Conservation (phyloP, 352 stramenopile species). For the Elongisporangium undulatum region DNA sequence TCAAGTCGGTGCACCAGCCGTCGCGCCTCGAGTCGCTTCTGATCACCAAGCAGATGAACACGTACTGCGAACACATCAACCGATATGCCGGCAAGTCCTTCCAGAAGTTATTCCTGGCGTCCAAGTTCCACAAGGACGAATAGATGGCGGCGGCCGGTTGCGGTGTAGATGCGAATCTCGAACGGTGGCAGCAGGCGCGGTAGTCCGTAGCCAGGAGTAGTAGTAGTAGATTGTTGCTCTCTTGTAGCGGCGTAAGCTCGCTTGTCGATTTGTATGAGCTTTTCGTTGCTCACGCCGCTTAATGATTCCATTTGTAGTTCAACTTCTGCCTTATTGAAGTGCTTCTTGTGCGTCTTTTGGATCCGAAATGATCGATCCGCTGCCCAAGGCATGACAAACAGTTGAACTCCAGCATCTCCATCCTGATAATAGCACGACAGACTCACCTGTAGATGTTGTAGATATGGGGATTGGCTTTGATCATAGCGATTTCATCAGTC, state of each 20-base stretch:
- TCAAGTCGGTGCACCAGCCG: conserved; percentile 85
- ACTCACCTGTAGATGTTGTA: conserved; percentile 62
- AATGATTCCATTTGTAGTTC: neutral
- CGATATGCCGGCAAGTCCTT: conserved; percentile 88
- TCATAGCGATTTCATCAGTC: conserved; percentile 35
- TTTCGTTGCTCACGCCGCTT: neutral
- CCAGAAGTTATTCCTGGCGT: conserved; percentile 89
- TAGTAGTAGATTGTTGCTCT: neutral
- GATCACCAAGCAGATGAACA: conserved; percentile 92
- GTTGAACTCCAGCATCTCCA: too few relatives aligned
- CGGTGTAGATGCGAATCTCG: neutral
- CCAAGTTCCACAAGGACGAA: conserved; percentile 84
- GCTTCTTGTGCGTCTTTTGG: neutral
- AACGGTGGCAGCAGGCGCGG: conserved; percentile 1
- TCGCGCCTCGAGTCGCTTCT: conserved; percentile 86
- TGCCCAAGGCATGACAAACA: neutral
- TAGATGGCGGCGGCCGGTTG: conserved; percentile 23
- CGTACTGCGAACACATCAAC: conserved; percentile 92
- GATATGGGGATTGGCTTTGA: conserved; percentile 59
- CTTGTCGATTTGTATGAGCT: neutral
- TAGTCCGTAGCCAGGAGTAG: neutral
- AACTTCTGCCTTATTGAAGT: neutral
- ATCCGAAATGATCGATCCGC: conserved; percentile 1
- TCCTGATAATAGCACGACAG: too few relatives aligned
- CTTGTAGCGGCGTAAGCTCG: neutral